These are phyloP conservation scores for Eimeria acervulina DNA, from an alignment of 169 alveolate genomes.

Conservation along the genomic window DNA sequence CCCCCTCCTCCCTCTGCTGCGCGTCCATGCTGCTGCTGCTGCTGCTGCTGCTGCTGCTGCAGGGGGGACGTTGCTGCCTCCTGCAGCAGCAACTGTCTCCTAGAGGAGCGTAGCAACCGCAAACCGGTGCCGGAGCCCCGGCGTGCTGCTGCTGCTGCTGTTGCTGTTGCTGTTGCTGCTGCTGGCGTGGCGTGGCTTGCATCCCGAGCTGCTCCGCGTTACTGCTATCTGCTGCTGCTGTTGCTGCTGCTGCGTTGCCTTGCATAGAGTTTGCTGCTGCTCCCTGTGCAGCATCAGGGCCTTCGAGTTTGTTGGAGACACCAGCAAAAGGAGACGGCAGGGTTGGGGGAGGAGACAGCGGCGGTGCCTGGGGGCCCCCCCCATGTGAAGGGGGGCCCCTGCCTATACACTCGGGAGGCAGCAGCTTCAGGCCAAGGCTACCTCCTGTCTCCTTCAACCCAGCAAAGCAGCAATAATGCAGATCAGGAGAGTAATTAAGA, in stretches of 20 bases:
- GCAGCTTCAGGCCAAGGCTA: not conserved
- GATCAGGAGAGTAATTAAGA: constrained; percentile 8
- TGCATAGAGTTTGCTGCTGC: not conserved
- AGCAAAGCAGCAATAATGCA: not conserved
- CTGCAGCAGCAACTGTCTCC: constrained; percentile 66
- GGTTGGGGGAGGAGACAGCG: constrained; percentile 46
- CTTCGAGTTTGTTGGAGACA: not conserved
- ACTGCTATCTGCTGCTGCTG: not conserved
- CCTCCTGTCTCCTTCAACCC: not conserved
- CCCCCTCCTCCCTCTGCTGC: not conserved
- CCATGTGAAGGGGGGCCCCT: not conserved
- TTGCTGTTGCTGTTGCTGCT: constrained; percentile 5
- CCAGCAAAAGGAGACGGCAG: not conserved
- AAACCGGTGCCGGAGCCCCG: not conserved
- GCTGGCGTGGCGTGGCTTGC: not conserved
- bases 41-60: constrained; percentile 50
- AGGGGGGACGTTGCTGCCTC: constrained; percentile 14
- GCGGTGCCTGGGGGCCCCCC: constrained; percentile 14
- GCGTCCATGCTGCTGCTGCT: not conserved
- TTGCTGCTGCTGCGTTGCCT: not conserved
- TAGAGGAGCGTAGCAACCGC: not conserved
- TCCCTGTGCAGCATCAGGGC: not conserved
- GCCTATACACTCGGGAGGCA: constrained; percentile 18
- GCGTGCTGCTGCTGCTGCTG: constrained; percentile 8
- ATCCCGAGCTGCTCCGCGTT: not conserved